These are phyloP conservation scores for Yarrowia deformans DNA, from an alignment of 805 yeast genomes.

Conservation along the genomic window DNA sequence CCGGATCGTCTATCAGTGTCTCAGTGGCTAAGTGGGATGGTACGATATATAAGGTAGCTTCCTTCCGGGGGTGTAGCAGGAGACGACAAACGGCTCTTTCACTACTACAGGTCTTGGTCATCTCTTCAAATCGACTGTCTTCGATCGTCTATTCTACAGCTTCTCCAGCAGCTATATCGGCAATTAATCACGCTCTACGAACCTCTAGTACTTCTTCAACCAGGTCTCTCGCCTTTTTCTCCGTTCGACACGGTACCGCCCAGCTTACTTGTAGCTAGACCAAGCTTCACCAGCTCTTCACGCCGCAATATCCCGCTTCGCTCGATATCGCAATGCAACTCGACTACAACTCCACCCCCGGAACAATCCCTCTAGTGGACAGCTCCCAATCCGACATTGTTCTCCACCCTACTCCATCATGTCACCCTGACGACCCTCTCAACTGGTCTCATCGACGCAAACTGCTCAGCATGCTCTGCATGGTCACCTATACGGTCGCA, in stretches of 20 bases:
- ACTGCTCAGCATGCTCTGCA: conserved; percentile 53
- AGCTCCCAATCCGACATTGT: conserved; percentile 50
- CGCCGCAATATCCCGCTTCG: not conserved
- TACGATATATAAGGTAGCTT: not conserved
- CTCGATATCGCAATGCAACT: conserved; percentile 1
- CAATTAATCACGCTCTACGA: too few relatives aligned
- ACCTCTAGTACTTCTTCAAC: too few relatives aligned
- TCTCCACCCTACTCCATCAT: conserved; percentile 70
- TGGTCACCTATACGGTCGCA: conserved; percentile 53
- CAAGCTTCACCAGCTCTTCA: too few relatives aligned
- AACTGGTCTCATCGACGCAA: conserved; percentile 65
- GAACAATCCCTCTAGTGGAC: conserved; percentile 44
- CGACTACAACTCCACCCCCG: conserved; percentile 42
- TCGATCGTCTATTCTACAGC: too few relatives aligned
- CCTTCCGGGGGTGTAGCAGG: too few relatives aligned
- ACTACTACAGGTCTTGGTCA: too few relatives aligned
- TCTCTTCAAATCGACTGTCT: too few relatives aligned
- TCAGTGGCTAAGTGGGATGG: not conserved
- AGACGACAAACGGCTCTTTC: too few relatives aligned
- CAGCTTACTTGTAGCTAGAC: too few relatives aligned
- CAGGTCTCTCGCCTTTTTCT: too few relatives aligned
- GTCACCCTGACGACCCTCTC: conserved; percentile 73
- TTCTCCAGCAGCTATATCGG: too few relatives aligned
- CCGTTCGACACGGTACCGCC: too few relatives aligned
- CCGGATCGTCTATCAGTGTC: not conserved